Conservation (phyloP, 495 filamentous ascomycete species). For the Neurospora sp. region DNA sequence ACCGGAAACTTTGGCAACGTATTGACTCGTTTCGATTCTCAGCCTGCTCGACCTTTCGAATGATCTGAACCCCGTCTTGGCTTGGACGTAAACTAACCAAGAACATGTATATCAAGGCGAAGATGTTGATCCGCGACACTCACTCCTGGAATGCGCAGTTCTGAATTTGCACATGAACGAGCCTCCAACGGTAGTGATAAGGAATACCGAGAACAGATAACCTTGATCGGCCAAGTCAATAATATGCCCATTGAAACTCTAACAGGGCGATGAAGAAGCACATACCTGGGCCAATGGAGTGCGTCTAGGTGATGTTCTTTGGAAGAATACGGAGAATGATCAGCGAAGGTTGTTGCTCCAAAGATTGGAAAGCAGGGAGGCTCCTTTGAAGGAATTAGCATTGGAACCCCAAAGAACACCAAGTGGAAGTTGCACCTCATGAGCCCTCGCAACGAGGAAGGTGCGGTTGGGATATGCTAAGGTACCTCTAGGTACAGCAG, state of each 20-base stretch:
- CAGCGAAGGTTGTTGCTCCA: neutral
- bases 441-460: neutral
- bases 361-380: neutral
- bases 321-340: neutral
- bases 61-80: neutral
- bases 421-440: neutral
- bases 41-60: neutral
- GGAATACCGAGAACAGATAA: neutral
- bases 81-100: neutral
- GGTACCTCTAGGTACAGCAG: neutral
- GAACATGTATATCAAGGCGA: neutral
- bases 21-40: neutral
- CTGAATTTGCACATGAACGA: neutral
- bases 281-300: neutral
- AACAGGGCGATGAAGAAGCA: neutral
- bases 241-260: neutral
- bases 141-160: neutral
- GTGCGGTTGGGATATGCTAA: neutral
- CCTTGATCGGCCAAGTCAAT: neutral
- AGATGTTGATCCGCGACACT: neutral
- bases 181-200: neutral
- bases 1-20: neutral
- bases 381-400: neutral
- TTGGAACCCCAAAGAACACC: neutral
- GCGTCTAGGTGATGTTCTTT: neutral